Evolutionary conservation across 73 alveolate genomes (phyloP), one percentile per base, ranked within the genome.

Genomic region (Breviolum minutum): DNA sequence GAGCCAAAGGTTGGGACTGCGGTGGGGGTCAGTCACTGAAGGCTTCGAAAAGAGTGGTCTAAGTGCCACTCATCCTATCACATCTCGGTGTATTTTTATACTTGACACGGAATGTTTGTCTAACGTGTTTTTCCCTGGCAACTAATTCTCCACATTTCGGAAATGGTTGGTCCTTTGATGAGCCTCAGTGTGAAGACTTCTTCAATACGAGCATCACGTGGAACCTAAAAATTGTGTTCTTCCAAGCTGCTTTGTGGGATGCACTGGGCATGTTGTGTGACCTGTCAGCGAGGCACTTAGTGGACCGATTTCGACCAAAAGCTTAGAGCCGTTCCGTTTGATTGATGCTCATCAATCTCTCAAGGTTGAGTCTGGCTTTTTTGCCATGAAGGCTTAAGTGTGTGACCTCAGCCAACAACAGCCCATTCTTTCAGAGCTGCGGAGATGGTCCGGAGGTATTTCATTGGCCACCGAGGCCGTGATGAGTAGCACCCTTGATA

Each of bases 401-500:
- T 26, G 63, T 30, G 54, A 77, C 63, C 86, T 77, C 86, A 77
- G 86, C 30, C 54, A 73, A n/a, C 54, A 40, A 29, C 26, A 12
- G 86, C 27, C 27, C 86, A 30, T 29, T 77, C 26, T 13, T 24
- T n/a, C 63, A 10, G 32, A n/a, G 85, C 20, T 22, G 86, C 86
- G 20, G 22, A 77, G 62, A 40, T 40, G 54, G 54, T 40, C 54
- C 54, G 3, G 54, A 40, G 54, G 54, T 40, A 3, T 40, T n/a
- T 11, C 86, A 60, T 73, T 29, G 14, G 2, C 17, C 40, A 73
- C 86, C 62, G 68, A 80, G 88, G 88, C 88, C 88, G 88, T 80
- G 63, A 77, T 77, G 88, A 80, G 88, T 80, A 80, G 88, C 88
- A 80, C 88, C 88, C 88, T 80, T 80, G 68, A 48, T 80, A 80